phyloP scores from a whole-genome alignment of 139 green algal genomes.

The Chlamydomonas incerta region DNA sequence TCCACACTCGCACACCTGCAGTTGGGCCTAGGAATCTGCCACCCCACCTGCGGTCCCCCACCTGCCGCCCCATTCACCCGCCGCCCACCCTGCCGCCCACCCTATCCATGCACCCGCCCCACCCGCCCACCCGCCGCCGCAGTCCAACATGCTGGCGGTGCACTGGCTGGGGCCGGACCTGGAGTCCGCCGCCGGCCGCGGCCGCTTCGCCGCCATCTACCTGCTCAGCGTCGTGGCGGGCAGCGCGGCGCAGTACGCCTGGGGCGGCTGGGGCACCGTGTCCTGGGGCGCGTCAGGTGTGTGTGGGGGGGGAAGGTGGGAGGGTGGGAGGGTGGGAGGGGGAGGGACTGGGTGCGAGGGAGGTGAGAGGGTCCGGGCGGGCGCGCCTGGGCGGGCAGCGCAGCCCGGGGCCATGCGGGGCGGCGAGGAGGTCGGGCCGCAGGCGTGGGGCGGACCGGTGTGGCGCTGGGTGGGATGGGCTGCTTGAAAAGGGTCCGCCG shows the following conservation, averaged over 20 bases:
- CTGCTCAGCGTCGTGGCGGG: background rate
- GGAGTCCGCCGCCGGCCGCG: background rate
- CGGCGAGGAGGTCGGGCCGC: no score
- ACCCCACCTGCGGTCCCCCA: no score
- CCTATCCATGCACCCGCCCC: no score
- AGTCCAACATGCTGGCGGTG: conserved; percentile 32
- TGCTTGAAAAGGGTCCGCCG: background rate
- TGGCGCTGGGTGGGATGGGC: background rate
- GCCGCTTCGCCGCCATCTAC: conserved; percentile 35
- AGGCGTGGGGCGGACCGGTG: background rate
- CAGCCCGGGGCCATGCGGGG: no score
- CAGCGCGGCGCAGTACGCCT: conserved; percentile 1
- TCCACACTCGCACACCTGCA: no score
- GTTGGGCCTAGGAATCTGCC: no score
- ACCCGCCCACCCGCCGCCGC: no score
- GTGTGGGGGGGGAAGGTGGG: background rate
- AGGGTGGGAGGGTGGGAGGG: no score
- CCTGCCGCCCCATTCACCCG: no score
- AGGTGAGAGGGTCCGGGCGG: no score
- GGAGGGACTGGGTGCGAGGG: background rate
- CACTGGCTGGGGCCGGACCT: conserved; percentile 37
- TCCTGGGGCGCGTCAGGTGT: conserved; percentile 14
- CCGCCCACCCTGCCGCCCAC: no score
- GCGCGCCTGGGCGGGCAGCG: no score
- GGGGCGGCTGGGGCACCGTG: background rate